Conservation (phyloP, 345 rosid species). For the Gossypium rotundifolium region DNA sequence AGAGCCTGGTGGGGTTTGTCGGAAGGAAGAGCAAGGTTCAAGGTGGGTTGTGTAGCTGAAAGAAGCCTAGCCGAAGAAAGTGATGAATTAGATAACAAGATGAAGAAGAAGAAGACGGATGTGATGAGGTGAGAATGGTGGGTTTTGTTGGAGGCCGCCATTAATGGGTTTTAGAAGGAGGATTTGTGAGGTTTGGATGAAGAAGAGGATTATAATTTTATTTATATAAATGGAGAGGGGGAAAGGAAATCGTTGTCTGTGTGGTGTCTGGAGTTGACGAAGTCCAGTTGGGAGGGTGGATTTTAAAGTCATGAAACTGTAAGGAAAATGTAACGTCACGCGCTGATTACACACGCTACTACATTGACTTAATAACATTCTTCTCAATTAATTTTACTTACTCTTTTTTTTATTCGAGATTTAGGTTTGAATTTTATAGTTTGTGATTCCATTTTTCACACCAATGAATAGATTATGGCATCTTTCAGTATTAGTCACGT, state of each 20-base stretch:
- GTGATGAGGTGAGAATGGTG: background rate
- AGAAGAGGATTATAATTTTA: background rate
- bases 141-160: background rate
- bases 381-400: background rate
- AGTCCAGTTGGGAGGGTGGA: background rate
- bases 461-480: background rate
- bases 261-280: background rate
- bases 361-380: background rate
- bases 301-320: background rate
- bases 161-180: background rate
- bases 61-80: conserved; percentile 7
- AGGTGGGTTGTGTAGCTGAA: background rate
- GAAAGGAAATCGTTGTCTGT: background rate
- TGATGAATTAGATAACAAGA: background rate
- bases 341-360: background rate
- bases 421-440: background rate
- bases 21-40: conserved; percentile 9
- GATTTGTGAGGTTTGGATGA: background rate
- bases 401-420: background rate
- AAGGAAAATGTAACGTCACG: background rate
- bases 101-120: background rate
- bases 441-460: background rate
- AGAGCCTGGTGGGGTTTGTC: background rate
- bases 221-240: too few species aligned
- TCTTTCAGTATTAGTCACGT: background rate